Percentiles rank a stretch among this genome's conserved stretches.
phyloP scores from a whole-genome alignment of 2,329 filamentous ascomycete species.

The Pseudocercospora fuligena region DNA sequence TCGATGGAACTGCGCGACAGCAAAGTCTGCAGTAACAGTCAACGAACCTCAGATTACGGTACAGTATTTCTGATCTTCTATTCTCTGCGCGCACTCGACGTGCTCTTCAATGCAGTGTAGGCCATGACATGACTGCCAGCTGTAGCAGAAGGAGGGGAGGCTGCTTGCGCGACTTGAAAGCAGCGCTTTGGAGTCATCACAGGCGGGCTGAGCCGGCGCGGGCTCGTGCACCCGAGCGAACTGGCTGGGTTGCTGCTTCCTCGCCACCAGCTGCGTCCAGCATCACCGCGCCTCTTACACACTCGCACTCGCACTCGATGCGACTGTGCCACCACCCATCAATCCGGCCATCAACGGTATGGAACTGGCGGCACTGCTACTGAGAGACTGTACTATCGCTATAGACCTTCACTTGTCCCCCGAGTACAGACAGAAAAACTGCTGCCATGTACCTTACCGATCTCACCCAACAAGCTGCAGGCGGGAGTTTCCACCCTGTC shows the following conservation, averaged over 20 bases:
- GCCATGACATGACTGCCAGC: not conserved
- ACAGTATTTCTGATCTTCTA: not conserved
- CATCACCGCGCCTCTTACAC: not conserved
- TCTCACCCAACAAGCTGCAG: not conserved
- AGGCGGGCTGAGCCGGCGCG: not conserved
- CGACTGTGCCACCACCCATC: not conserved
- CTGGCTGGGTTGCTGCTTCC: not conserved
- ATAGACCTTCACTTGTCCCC: too few relatives aligned
- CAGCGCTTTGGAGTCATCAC: not conserved
- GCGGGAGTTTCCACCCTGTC: not conserved
- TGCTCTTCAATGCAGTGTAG: not conserved
- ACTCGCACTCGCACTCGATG: not conserved
- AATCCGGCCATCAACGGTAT: not conserved
- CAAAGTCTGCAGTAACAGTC: not conserved
- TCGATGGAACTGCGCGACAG: conserved; percentile 1
- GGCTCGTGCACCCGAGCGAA: not conserved
- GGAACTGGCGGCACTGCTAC: too few relatives aligned
- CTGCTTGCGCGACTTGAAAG: not conserved
- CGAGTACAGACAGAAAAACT: too few relatives aligned
- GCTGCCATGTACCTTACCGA: not conserved
- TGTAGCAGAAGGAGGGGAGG: not conserved
- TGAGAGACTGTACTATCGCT: too few relatives aligned
- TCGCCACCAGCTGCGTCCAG: not conserved
- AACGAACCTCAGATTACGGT: not conserved
- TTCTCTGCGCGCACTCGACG: conserved; percentile 4